Conservation (phyloP, 768 basidiomycete species). For the Russula dissimulans region DNA sequence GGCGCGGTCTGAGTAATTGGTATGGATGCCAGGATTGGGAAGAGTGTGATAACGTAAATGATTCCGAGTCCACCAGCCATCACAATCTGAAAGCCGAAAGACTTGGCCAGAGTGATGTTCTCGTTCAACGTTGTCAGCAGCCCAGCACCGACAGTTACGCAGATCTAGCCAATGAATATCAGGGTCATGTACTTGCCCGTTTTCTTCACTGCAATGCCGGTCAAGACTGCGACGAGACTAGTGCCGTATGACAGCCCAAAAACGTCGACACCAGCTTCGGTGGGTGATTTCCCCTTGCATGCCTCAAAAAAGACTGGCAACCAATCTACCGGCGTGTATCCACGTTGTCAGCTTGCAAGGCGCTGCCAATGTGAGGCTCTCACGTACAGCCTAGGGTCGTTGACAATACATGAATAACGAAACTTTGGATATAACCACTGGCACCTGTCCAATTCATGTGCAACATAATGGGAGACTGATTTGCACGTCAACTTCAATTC, state of each 20-base stretch:
- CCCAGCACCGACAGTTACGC: constrained; percentile 29
- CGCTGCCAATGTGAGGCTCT: neutral
- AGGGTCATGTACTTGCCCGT: constrained; percentile 31
- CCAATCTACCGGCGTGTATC: constrained; percentile 28
- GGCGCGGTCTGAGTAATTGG: constrained; percentile 25
- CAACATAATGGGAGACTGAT: constrained; percentile 28
- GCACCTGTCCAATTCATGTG: constrained; percentile 27
- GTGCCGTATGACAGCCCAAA: constrained; percentile 32
- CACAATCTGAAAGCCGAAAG: constrained; percentile 22
- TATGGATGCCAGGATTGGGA: constrained; percentile 32
- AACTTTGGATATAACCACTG: constrained; percentile 30
- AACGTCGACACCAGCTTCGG: constrained; percentile 28
- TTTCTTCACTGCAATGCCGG: constrained; percentile 29
- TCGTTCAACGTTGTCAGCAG: constrained; percentile 27
- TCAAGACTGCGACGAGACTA: constrained; percentile 32
- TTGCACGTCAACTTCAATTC: neutral
- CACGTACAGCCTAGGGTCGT: constrained; percentile 17
- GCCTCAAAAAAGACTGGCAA: constrained; percentile 34
- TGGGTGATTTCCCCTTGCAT: constrained; percentile 30
- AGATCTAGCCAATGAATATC: constrained; percentile 31
- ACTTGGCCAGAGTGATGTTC: constrained; percentile 14
- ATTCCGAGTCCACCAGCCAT: constrained; percentile 29
- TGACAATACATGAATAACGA: constrained; percentile 22
- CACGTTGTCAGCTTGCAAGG: neutral
- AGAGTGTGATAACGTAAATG: constrained; percentile 24